Percentiles rank a stretch among this genome's conserved stretches.
phyloP scores from a whole-genome alignment of 805 yeast genomes.

The Teunomyces atbi region DNA sequence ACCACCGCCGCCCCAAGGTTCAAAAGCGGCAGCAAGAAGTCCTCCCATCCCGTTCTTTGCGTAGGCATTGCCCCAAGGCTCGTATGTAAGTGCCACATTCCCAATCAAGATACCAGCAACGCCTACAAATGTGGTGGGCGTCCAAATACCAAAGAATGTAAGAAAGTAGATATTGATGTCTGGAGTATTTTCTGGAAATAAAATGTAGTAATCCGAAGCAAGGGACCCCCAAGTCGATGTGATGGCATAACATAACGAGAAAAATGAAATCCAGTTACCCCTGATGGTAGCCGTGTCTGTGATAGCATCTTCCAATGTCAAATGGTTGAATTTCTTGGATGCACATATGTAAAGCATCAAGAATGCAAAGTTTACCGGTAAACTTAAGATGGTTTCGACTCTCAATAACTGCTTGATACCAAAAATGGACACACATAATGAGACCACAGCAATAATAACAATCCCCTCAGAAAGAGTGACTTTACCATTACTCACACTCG shows the following conservation, averaged over 20 bases:
- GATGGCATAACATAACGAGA: constrained; percentile 70
- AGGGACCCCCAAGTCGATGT: constrained; percentile 90
- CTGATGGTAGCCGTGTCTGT: constrained; percentile 44
- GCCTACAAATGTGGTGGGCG: constrained; percentile 41
- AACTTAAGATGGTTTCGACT: constrained; percentile 65
- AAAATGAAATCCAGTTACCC: constrained; percentile 73
- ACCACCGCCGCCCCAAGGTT: constrained; percentile 38
- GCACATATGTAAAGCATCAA: constrained; percentile 64
- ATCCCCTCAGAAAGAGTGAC: constrained; percentile 76
- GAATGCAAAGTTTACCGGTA: constrained; percentile 69
- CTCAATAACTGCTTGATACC: constrained; percentile 72
- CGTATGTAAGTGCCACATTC: constrained; percentile 28
- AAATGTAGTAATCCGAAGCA: constrained; percentile 79
- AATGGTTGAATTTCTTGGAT: constrained; percentile 44
- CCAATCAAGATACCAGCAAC: constrained; percentile 30
- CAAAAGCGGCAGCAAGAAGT: constrained; percentile 26
- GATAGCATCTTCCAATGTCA: constrained; percentile 31
- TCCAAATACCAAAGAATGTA: constrained; percentile 63
- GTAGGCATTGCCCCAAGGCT: constrained; percentile 34
- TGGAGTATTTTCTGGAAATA: constrained; percentile 72
- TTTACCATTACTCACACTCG: constrained; percentile 60
- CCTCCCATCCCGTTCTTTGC: constrained; percentile 32
- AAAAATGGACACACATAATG: constrained; percentile 67
- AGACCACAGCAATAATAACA: constrained; percentile 60
- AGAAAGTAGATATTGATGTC: constrained; percentile 51